phyloP scores from a whole-genome alignment of 2,329 filamentous ascomycete species.

The Ploettnerulaceae sp. region DNA sequence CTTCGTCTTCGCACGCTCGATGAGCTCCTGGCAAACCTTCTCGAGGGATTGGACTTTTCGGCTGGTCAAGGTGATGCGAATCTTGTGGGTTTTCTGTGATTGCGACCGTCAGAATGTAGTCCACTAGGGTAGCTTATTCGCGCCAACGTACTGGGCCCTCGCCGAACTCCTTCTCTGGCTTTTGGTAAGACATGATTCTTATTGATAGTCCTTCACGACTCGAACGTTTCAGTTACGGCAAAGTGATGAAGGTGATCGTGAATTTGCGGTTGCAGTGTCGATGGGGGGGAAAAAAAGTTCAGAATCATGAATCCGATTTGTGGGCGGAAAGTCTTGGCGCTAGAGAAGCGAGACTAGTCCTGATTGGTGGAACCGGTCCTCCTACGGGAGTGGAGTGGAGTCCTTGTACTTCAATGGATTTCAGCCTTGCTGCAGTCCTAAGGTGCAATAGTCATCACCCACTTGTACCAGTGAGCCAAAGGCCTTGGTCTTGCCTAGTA shows the following conservation, averaged over 20 bases:
- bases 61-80: slow-evolving; percentile 94
- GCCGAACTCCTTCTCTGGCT: slow-evolving; percentile 84
- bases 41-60: slow-evolving; percentile 94
- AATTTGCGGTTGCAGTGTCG: slow-evolving; percentile 11
- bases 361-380: slow-evolving; percentile 8
- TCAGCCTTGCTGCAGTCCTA: slow-evolving; percentile 15
- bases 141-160: slow-evolving; percentile 68
- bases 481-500: too few relatives aligned
- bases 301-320: slow-evolving; percentile 9
- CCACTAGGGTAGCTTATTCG: background rate
- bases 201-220: slow-evolving; percentile 65
- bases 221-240: slow-evolving; percentile 51
- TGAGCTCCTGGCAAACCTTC: slow-evolving; percentile 97
- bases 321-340: slow-evolving; percentile 26
- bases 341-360: slow-evolving; percentile 14
- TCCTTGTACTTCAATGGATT: too few relatives aligned
- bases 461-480: slow-evolving; percentile 17
- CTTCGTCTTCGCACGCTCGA: slow-evolving; percentile 98
- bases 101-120: slow-evolving; percentile 3
- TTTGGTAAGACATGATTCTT: slow-evolving; percentile 82
- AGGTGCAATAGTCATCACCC: slow-evolving; percentile 9
- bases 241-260: slow-evolving; percentile 17
- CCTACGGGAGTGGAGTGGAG: too few relatives aligned
- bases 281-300: slow-evolving; percentile 9
- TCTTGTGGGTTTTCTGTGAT: slow-evolving; percentile 83